Evolutionary conservation across 1,139 yeast genomes (phyloP).

Genomic region (Hyphopichia fennica): DNA sequence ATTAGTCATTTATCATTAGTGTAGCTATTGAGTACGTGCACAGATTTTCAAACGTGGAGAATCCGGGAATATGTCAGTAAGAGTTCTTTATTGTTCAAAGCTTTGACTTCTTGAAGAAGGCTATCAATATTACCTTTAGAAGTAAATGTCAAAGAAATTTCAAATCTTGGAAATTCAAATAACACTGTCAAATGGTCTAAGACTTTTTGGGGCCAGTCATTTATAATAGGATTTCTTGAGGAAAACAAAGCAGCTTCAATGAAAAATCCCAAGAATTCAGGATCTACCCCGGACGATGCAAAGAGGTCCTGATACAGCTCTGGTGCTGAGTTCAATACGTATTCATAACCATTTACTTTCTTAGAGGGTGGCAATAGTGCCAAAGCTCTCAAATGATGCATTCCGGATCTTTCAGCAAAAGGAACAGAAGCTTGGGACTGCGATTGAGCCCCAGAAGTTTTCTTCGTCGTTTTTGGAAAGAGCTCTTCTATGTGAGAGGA

Average conservation of each 20-base stretch:
- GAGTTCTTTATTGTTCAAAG: not conserved
- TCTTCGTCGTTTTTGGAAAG: slow-evolving; percentile 6
- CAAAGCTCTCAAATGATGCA: slow-evolving; percentile 30
- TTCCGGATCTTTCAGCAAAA: slow-evolving; percentile 26
- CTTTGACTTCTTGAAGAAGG: slow-evolving; percentile 11
- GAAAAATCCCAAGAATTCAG: slow-evolving; percentile 53
- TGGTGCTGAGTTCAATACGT: slow-evolving; percentile 35
- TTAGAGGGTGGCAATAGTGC: slow-evolving; percentile 25
- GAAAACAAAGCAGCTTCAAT: slow-evolving; percentile 43
- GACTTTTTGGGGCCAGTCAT: slow-evolving; percentile 19
- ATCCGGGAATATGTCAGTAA: not conserved
- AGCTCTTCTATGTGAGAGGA: slow-evolving; percentile 15
- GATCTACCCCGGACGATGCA: slow-evolving; percentile 51
- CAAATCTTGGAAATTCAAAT: slow-evolving; percentile 24
- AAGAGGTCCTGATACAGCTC: slow-evolving; percentile 35
- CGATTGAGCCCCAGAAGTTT: not conserved
- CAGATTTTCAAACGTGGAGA: not conserved
- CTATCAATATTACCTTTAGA: slow-evolving; percentile 9
- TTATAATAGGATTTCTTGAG: slow-evolving; percentile 10
- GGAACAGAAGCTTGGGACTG: slow-evolving; percentile 4
- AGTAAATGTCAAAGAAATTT: slow-evolving; percentile 23
- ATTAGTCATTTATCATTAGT: not conserved
- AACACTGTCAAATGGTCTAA: slow-evolving; percentile 18
- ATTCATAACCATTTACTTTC: slow-evolving; percentile 37
- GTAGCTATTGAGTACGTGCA: not conserved